Base-by-base conservation (phyloP, 2,329 filamentous ascomycete genomes). In the Hypoxylon sp. region DNA sequence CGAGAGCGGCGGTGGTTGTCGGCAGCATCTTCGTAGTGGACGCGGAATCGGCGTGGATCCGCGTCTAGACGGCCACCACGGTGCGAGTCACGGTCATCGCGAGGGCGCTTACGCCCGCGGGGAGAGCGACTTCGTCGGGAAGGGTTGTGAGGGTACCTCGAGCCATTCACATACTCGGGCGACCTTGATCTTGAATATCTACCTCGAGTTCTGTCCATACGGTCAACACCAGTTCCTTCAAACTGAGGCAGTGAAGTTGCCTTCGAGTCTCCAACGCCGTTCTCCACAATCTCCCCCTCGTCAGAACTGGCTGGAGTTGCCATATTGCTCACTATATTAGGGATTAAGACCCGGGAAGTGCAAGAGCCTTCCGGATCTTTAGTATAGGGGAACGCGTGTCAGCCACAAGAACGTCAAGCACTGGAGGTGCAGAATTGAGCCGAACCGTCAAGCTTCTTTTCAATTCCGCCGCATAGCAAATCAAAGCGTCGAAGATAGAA, bases 141-240 rank as follows among this genome's bases (percentile, higher is more conserved):
- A 53, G 83, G 80, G 70, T 79, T 79, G 72, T 81, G 77, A 78
- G 83, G 83, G 82, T 82, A 72, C 71, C 77, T 79, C 71, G 72
- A 75, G 68, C 73, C 74, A 71, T 73, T 74, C 40, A 69, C 75
- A 73, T 81, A 77, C 49, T 87, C 86, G 74, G 88, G 88, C 71
- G 88, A 89, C 78, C 81, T 82, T 73, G 81, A 83, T 78, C 82
- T 79, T 78, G 88, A 87, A 75, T 83, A 79, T 85, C 85, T 88
- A 80, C 82, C 85, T 82, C 87, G 89, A 83, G 83, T 87, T 95
- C 94, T 97, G 92, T 92, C 88, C 87, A 86, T 90, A 89, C 91
- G 92, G 93, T 97, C 92, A 97, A 97, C 91, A 89, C 88, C 90
- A 89, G 85, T 90, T 91, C 90, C 88, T 88, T 90, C 89, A 87